Percentiles rank a stretch among this genome's conserved stretches.
Conservation (phyloP, 352 stramenopile genomes). For the Peronospora destructor region DNA sequence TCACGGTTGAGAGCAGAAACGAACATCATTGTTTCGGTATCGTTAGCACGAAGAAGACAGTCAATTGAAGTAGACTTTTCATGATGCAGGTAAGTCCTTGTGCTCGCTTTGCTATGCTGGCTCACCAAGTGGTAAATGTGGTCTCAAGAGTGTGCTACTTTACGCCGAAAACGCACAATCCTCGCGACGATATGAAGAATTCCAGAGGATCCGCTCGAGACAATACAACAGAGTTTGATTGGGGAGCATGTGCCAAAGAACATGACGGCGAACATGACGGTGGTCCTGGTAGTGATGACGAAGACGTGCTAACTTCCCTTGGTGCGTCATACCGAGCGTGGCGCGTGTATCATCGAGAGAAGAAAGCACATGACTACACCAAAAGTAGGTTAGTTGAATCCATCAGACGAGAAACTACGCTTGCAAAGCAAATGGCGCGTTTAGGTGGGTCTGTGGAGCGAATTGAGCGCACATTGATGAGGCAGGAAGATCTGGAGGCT, state of each 20-base stretch:
- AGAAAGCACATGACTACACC: slow-evolving; percentile 30
- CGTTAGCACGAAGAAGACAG: neutral
- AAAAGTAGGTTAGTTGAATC: slow-evolving; percentile 23
- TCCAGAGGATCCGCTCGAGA: slow-evolving; percentile 10
- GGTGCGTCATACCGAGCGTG: slow-evolving; percentile 24
- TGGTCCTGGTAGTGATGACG: slow-evolving; percentile 25
- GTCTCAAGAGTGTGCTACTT: slow-evolving; percentile 18
- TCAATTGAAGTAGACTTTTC: neutral
- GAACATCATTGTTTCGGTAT: neutral
- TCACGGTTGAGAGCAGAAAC: neutral
- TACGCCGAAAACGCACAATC: slow-evolving; percentile 4
- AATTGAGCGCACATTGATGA: slow-evolving; percentile 25
- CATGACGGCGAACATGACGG: slow-evolving; percentile 8
- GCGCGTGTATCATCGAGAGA: slow-evolving; percentile 27
- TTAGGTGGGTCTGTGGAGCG: slow-evolving; percentile 14
- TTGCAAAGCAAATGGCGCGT: slow-evolving; percentile 17
- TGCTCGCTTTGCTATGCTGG: slow-evolving; percentile 9
- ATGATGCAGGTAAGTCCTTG: slow-evolving; percentile 7
- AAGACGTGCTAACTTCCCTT: slow-evolving; percentile 30
- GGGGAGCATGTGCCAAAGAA: neutral
- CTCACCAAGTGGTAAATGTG: slow-evolving; percentile 7
- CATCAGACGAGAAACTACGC: slow-evolving; percentile 18
- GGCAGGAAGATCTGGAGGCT: slow-evolving; percentile 22
- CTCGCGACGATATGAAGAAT: slow-evolving; percentile 22
- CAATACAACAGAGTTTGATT: slow-evolving; percentile 11